Percentiles rank a stretch among this genome's conserved stretches.
These are phyloP conservation scores for Paracoccidioides lutzii DNA, from an alignment of 2,329 filamentous ascomycete genomes.

Conservation along the genomic window DNA sequence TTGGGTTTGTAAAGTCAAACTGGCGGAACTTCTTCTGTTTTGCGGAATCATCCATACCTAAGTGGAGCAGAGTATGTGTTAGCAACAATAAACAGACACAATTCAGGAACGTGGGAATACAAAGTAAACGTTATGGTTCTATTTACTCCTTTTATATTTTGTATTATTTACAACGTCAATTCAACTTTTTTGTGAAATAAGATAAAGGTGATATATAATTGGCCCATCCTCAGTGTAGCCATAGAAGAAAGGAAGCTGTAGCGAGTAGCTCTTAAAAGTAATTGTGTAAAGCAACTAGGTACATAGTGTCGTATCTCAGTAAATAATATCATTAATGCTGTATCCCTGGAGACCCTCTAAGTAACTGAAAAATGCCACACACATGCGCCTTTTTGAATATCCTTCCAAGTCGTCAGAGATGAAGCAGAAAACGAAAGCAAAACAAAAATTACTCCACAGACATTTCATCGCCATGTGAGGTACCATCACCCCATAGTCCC, in stretches of 20 bases:
- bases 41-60: no score
- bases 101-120: no score
- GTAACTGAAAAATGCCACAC: neutral
- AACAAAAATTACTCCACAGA: conserved; percentile 25
- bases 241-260: neutral
- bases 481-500: conserved; percentile 68
- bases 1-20: no score
- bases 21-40: no score
- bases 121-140: no score
- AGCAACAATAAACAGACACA: no score
- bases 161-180: no score
- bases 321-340: conserved; percentile 1
- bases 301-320: neutral
- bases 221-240: no score
- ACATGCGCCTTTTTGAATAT: neutral
- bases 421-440: neutral
- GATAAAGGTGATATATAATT: no score
- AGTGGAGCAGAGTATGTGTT: no score
- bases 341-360: neutral
- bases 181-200: no score
- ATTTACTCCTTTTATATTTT: no score
- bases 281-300: neutral
- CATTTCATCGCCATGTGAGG: conserved; percentile 24
- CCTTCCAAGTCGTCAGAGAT: neutral
- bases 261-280: neutral